Percentiles rank a stretch among this genome's conserved stretches.
Evolutionary conservation across 306 rosid species (phyloP).

Genomic region (Gynostemma pentaphyllum): DNA sequence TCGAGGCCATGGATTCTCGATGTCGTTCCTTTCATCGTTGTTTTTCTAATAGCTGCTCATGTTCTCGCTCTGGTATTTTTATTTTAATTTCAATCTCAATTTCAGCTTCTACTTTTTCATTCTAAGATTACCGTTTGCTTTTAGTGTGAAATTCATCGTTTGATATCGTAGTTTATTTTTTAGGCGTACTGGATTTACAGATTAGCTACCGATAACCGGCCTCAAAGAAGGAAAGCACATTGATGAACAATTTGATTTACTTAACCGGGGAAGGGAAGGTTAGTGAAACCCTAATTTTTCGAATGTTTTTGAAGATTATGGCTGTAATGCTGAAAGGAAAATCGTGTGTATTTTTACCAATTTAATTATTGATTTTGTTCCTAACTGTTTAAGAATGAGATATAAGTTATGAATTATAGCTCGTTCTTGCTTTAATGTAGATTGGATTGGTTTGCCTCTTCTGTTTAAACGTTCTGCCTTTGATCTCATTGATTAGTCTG

Average conservation of each 20-base stretch:
- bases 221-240: conserved; percentile 66
- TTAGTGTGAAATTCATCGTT: background rate
- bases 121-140: background rate
- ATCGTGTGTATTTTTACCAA: background rate
- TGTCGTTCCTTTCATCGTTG: conserved; percentile 37
- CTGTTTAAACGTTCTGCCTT: background rate
- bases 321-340: background rate
- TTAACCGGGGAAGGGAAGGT: conserved; percentile 14
- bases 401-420: too few species aligned
- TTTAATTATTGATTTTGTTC: background rate
- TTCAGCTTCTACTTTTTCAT: background rate
- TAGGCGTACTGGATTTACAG: conserved; percentile 88
- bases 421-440: background rate
- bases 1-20: conserved; percentile 65
- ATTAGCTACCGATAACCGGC: conserved; percentile 66
- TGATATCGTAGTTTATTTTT: background rate
- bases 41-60: conserved; percentile 63
- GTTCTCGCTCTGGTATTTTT: conserved; percentile 67
- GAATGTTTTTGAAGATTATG: background rate
- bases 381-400: background rate
- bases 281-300: conserved; percentile 34
- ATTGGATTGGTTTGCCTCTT: background rate
- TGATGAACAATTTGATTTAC: conserved; percentile 21
- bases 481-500: background rate
- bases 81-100: background rate